Evolutionary conservation across 2,329 filamentous ascomycete genomes (phyloP).

Genomic region (Septoria linicola): DNA sequence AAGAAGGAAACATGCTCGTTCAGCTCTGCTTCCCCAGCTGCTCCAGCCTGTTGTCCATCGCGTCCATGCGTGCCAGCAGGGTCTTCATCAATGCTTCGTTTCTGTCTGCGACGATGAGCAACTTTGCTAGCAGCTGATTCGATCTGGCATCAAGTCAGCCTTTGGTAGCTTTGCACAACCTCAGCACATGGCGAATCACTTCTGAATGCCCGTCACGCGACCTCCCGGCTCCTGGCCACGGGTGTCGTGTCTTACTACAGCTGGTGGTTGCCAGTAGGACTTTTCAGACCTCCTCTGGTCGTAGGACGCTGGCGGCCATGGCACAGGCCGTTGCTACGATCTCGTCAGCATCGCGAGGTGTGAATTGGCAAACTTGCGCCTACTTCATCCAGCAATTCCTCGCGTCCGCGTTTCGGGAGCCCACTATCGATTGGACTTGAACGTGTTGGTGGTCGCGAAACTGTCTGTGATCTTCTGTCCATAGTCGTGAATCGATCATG

Average conservation of each 20-base stretch:
- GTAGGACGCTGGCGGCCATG: background rate
- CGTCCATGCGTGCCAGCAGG: slow-evolving; percentile 17
- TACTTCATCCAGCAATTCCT: slow-evolving; percentile 6
- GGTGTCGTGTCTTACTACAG: background rate
- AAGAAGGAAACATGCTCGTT: background rate
- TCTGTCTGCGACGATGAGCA: slow-evolving; percentile 12
- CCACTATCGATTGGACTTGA: background rate
- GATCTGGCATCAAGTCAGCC: background rate
- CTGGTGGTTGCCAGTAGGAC: background rate
- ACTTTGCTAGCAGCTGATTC: slow-evolving; percentile 8
- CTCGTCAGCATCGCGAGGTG: background rate
- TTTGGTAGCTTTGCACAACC: background rate
- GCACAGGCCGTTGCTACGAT: background rate
- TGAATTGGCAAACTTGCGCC: background rate
- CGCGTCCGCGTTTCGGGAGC: slow-evolving; percentile 5
- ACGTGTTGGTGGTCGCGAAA: background rate
- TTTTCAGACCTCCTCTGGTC: background rate
- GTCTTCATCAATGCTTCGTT: slow-evolving; percentile 17
- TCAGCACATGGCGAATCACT: background rate
- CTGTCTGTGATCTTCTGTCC: background rate
- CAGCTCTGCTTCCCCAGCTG: slow-evolving; percentile 4
- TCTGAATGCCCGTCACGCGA: background rate
- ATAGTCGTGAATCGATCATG: background rate
- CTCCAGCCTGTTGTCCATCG: slow-evolving; percentile 12
- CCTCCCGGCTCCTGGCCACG: background rate